phyloP scores from a whole-genome alignment of 169 alveolate genomes.

The Eimeria sp. region DNA sequence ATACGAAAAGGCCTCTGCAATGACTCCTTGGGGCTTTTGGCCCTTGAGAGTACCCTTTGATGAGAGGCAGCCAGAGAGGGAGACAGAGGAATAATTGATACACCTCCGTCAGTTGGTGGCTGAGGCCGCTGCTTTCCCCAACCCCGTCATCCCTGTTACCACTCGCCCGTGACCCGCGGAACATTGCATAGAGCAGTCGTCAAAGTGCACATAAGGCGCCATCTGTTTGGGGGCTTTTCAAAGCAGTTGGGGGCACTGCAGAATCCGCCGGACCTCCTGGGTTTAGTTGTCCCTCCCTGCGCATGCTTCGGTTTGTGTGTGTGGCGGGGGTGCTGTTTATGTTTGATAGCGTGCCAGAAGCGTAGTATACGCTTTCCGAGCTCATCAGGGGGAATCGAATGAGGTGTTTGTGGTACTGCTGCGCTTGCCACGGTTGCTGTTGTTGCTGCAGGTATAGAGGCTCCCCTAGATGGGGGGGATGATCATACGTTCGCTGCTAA shows the following conservation, averaged over 20 bases:
- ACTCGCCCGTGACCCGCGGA: neutral
- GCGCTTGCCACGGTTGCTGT: neutral
- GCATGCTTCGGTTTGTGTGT: neutral
- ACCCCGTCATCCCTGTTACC: neutral
- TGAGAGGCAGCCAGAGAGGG: slow-evolving; percentile 72
- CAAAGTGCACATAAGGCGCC: neutral
- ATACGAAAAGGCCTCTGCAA: slow-evolving; percentile 75
- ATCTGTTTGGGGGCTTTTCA: neutral
- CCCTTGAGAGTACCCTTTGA: slow-evolving; percentile 41
- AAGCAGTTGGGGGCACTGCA: neutral
- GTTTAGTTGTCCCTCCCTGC: neutral
- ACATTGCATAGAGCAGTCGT: neutral
- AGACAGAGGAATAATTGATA: slow-evolving; percentile 46
- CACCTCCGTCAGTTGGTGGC: slow-evolving; percentile 40
- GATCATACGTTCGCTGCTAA: neutral
- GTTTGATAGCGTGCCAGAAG: neutral
- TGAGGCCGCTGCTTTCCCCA: slow-evolving; percentile 65
- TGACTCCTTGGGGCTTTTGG: neutral
- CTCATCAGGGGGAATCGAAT: neutral
- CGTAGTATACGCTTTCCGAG: neutral
- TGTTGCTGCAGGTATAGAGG: slow-evolving; percentile 41
- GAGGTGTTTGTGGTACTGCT: neutral
- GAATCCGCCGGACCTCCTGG: neutral
- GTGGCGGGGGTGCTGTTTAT: neutral
- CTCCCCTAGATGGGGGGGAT: slow-evolving; percentile 17